Percentiles rank a stretch among this genome's conserved stretches.
Evolutionary conservation across 1,284 basidiomycete species (phyloP).

Genomic region (Puccinia hordei): DNA sequence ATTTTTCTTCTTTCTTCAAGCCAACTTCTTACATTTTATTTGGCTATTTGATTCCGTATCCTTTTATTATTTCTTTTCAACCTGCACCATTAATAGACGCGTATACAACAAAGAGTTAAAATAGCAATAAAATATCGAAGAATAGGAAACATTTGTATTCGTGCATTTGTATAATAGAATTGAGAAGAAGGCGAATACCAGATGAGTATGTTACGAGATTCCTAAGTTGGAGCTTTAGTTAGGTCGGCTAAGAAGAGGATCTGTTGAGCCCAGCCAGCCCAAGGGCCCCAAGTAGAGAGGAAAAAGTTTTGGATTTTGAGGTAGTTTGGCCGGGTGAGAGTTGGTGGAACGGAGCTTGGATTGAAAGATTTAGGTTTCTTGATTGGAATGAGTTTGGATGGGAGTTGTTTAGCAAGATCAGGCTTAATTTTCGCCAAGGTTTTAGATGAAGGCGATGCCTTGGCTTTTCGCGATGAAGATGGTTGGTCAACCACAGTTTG

Average conservation of each 20-base stretch:
- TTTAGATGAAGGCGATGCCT: slow-evolving; percentile 4
- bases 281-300: slow-evolving; percentile 59
- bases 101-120: no score
- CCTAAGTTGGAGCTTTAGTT: slow-evolving; percentile 9
- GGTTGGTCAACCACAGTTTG: background rate
- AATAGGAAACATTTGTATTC: no score
- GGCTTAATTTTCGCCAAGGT: slow-evolving; percentile 63
- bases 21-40: no score
- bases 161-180: no score
- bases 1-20: no score
- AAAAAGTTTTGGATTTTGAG: slow-evolving; percentile 21
- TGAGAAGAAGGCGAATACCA: no score
- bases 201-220: no score
- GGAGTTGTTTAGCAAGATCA: slow-evolving; percentile 69
- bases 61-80: no score
- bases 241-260: slow-evolving; percentile 64
- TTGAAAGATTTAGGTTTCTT: slow-evolving; percentile 18
- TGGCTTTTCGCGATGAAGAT: background rate
- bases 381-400: background rate
- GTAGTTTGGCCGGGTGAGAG: slow-evolving; percentile 21
- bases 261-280: slow-evolving; percentile 90
- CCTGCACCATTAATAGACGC: no score
- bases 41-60: no score
- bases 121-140: no score
- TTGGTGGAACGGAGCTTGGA: background rate